Base-by-base conservation (phyloP, 2,329 filamentous ascomycete species). In the Penicillium olsonii region DNA sequence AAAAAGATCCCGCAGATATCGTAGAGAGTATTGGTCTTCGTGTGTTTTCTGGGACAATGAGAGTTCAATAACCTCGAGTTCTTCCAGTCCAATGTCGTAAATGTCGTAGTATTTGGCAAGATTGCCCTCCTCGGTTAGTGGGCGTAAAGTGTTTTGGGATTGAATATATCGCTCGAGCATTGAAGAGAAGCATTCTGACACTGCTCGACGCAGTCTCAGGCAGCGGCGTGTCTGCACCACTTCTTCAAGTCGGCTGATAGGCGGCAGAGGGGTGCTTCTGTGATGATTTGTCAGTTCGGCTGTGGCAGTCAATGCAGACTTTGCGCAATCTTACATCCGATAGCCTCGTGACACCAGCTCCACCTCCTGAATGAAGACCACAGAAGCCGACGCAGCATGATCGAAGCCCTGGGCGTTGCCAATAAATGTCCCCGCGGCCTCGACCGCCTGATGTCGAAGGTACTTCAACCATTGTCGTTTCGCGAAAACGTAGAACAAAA, bases 81-180 rank as follows among this genome's bases (percentile, higher is more conserved):
- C 88, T 48, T 85, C 81, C 49, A 86, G 81, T 53, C 83, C 88
- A 52, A 92, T 84, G 57, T 92, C 88, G 66, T 92, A 92, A 52
- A 92, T 87, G 65, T 97, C 92, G 62, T 94, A 88, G 67, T 96
- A 95, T 71, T 91, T 94, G 61, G 95, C 90, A 37, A 99, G 75
- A 63, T 96, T 89, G 41, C 87, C 82, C 63, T 88, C 83, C 66
- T 92, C 85, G 2, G 92, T 84, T 47, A 95, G 84, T 1, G 81
- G 82, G 65, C 86, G 86, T 17, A 97, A 76, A 3, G 78, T 78
- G 34, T 79, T 77, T 54, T 85, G 87, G 11, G 87, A 84, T 57
- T 88, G 83, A 45, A 85, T 83, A 62, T 92, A 91, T 18, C 82
- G 81, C 37, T 85, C 80, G 34, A 96, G 83, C 44, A 88, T 81